Base-by-base conservation (phyloP, 1,139 yeast species). In the Yamadazyma mexicana region DNA sequence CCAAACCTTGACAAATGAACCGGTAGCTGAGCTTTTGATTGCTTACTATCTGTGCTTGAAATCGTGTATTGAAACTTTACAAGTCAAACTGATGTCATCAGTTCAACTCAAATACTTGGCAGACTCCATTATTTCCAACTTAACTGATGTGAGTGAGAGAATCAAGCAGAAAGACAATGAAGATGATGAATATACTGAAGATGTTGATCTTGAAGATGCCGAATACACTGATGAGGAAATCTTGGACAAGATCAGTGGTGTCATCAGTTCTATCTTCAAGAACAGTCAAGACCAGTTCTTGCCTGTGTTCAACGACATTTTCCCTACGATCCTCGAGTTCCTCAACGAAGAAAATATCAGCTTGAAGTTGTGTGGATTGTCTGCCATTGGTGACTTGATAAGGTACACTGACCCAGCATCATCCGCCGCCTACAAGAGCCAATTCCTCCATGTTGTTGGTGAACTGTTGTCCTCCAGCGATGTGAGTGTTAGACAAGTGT, bases 201-300 rank as follows among this genome's bases (percentile, higher is more conserved):
- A 83, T 44, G 75, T 78, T 18, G 85, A 78, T 46, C 95, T 87
- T 42, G 86, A 81, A 42, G 95, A 85, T 41, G 89, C 83, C 37
- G 97, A 87, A 53, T 87, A 79, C 55, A 85, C 95, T 1, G 96
- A 91, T 59, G 96, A 88, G 56, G 96, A 88, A 55, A 69, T 91
- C 39, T 66, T 87, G 44, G 95, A 88, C 54, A 96, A 91, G 59
- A 81, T 89, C 48, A 85, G 83, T 61, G 86, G 85, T 58, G 83
- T 87, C 1, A 62, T 92, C 28, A 75, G 85, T n/a, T 75, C 86
- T 1, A 71, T 89, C 14, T 85, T 92, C 73, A 84, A 80, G 61
- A 75, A 78, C 40, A 69, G 79, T 22, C 76, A 77, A 47, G 62
- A 73, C 2, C 68, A 69, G 40, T 87, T 87, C 59, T 61, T 88